Evolutionary conservation across 306 rosid genomes (phyloP), one percentile per base, ranked within the genome.

Genomic region (Medicago arabica): DNA sequence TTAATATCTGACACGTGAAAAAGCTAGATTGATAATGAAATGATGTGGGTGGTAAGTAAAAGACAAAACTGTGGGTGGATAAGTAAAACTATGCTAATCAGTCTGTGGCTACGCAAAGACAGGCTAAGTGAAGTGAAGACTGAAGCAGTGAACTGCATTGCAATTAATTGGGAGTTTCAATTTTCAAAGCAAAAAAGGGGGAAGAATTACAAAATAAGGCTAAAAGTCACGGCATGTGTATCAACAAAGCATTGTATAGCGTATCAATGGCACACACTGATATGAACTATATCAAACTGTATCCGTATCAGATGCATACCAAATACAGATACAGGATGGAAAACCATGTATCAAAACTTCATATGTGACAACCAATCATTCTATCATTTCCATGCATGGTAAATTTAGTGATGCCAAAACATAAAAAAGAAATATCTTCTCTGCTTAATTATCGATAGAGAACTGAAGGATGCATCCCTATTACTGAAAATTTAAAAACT

Each of bases 361-460:
- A 14, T 13, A 59, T 39, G 65, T 59, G 40, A 17, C 65, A 59
- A 11, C 14, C 25, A 55, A 67, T 19, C 80, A 81, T 51, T 28
- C 49, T 62, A 78, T 40, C 38, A 15, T 60, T 59, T 46, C 64
- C 60, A 69, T 10, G 18, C 34, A 76, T 59, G 46, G 38, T 43
- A 46, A 54, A 44, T 76, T 60, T 39, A 75, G 51, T 49, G 49
- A 17, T 65, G 28, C 46, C 50, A 40, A 58, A 74, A 69, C 41
- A 68, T 9, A 21, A 51, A 71, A 71, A 34, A 34, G 5, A 65
- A 59, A 53, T 63, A 14, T 41, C 38, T 36, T 61, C 16, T 54
- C 38, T 16, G 39, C 65, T 67, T 47, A 62, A 46, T 67, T 46
- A 62, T 34, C 40, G 9, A 23, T 50, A 65, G 17, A 46, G 62